Evolutionary conservation across 345 rosid species (phyloP), one percentile per base, ranked within the genome.

Genomic region (Moricandia arvensis): DNA sequence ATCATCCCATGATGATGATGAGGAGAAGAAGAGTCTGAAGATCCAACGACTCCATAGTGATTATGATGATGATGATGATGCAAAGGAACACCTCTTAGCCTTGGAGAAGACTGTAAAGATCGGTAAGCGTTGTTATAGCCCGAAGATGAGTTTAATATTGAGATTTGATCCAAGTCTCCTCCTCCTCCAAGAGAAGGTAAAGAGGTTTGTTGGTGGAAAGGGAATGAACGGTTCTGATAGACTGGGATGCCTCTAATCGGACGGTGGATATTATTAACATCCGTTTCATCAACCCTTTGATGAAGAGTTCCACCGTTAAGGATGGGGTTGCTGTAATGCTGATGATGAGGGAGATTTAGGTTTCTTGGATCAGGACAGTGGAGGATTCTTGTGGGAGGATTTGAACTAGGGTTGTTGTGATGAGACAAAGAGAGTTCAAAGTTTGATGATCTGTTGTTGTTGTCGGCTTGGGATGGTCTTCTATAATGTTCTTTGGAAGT

Each of bases 171-270:
- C 66, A 83, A 73, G 29, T 81, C 80, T 29, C 74, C 79, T 76
- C 88, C 82, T 54, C 76, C 53, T 47, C 80, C 81, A 82, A 75
- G 53, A 38, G 86, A 79, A 47, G 87, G 79, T 7, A 82, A 59
- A 66, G 83, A 66, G 67, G 72, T 64, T 74, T 83, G 90, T 41
- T 88, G 89, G 58, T 88, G 82, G 58, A 84, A 85, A 24, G 91
- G 96, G 60, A 87, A 83, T 26, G 89, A 78, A 60, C 89, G 87
- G 86, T 81, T 91, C 74, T 86, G 96, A 78, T 91, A 87, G 5
- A 91, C 88, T 1, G 96, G 96, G 79, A 89, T 87, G 66, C 96
- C 96, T 76, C 87, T 89, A 58, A 91, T 89, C 7, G 96, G 93
- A 80, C 89, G 83, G 53, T 82, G 64, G 54, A 85, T 82, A 17